Evolutionary conservation across 2,329 filamentous ascomycete species (phyloP), one percentile per base, ranked within the genome.

Genomic region (Trichothecium roseum): DNA sequence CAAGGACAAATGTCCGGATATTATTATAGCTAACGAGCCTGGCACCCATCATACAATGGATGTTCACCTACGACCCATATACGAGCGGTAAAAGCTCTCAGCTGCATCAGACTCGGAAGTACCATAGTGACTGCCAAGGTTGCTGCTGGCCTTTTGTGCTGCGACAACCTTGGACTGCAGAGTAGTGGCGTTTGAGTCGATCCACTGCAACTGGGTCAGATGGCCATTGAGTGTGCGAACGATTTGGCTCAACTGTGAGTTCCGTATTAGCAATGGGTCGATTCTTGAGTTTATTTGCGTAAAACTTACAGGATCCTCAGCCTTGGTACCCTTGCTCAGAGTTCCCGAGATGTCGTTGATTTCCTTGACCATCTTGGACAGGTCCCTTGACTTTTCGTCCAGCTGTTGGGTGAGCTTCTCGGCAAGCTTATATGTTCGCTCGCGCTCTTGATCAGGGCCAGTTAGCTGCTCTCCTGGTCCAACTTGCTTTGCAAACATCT

Each of bases 341-440:
- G 80, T 86, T 37, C 84, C 74, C n/a, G 85, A 91, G 42, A 93
- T 89, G 47, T 81, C 78, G 55, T 98, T 98, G 55, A 98, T 94
- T 60, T 96, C 91, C 54, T 94, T 88, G 48, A 98, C 94, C 87
- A 98, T 96, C 62, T 86, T 89, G 32, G 78, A 79, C 43, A 98
- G 68, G 54, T 94, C 87, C 54, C 86, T 84, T 52, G 86, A 87
- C 77, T 96, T 93, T 48, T 94, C 87, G 39, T 94, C 88, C 44
- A 98, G 68, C 45, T 85, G 78, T 53, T 94, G 85, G 9, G 86
- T 86, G 44, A 95, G 72, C 59, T 86, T 91, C 68, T 98, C 91
- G 2, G 91, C 91, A 35, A 93, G 68, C 69, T 94, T 93, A 66
- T 96, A 95, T 45, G 89, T 96, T 55, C 83, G 75, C 69, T 98